Percentiles rank a stretch among this genome's conserved stretches.
Conservation (phyloP, 108 stramenopile genomes). For the Nitzschia sp. region DNA sequence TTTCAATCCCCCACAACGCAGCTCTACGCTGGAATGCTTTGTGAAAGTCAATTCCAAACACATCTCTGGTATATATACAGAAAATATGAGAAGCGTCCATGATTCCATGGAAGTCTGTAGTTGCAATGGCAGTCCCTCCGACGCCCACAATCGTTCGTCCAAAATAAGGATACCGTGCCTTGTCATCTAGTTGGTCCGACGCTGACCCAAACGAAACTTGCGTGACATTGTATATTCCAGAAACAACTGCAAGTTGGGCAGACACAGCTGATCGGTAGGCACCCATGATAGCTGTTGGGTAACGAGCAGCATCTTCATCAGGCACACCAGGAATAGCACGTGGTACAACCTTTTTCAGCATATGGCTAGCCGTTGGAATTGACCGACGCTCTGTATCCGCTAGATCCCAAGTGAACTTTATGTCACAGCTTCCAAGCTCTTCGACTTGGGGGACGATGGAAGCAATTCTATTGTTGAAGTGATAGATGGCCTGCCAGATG, state of each 20-base stretch:
- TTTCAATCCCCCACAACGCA: not conserved
- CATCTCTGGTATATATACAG: not conserved
- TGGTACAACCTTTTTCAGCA: not conserved
- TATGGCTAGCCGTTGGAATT: not conserved
- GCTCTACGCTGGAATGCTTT: not conserved
- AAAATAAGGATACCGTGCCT: slow-evolving; percentile 33
- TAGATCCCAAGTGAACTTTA: not conserved
- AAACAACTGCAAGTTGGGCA: slow-evolving; percentile 34
- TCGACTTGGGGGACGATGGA: not conserved
- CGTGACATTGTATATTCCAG: slow-evolving; percentile 45
- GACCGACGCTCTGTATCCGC: not conserved
- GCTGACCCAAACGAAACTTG: slow-evolving; percentile 46
- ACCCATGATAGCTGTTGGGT: slow-evolving; percentile 52
- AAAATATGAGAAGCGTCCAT: slow-evolving; percentile 6
- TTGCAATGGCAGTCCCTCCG: slow-evolving; percentile 26
- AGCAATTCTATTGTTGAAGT: not conserved
- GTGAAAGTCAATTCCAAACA: not conserved
- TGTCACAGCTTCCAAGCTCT: not conserved
- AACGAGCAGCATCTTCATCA: not conserved
- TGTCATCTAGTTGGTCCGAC: slow-evolving; percentile 34
- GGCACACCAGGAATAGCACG: not conserved
- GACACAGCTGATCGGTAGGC: slow-evolving; percentile 26
- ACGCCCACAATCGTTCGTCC: slow-evolving; percentile 42
- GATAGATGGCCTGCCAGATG: not conserved
- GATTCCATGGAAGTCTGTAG: slow-evolving; percentile 5